Base-by-base conservation (phyloP, 2,329 filamentous ascomycete species). In the Aspergillus sclerotialis region DNA sequence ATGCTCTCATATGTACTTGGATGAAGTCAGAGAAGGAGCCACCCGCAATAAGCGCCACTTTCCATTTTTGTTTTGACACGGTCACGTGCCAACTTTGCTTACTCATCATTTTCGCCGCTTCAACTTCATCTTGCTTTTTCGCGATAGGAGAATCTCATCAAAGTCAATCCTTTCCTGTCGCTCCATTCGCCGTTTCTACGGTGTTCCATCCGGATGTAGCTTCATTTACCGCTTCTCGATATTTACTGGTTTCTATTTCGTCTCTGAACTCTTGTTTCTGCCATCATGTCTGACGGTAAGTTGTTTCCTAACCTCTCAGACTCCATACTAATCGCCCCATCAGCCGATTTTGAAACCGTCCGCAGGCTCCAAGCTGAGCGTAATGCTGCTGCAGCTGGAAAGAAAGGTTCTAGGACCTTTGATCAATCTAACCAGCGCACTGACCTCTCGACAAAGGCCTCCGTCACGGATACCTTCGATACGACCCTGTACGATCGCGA, bases 361-460 rank as follows among this genome's bases (percentile, higher is more conserved):
- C 81, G 81, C 67, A 83, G 81, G 72, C 82, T 90, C 60, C 88
- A 94, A 73, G 82, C 84, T 65, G 88, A 94, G 82, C 86, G 89
- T 62, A 94, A 94, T 66, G 82, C 83, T 61, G 73, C 77, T 53
- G 76, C 83, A 52, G 78, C 81, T 54, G 74, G 61, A 48, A 92
- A 86, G 72, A 89, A 89, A 71, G 81, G 83, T 67, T 83, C 81
- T 62, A 83, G 78, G 70, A 76, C 80, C 63, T 83, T 85, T 64
- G 85, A 92, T 68, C 72, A 77, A 46, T 77, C 80, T 55, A 81
- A 69, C 69, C 88, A 94, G 70, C 85, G 85, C 65, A 78, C 76
- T 71, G 83, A 92, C 72, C 73, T 73, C 58, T 85, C 84, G 51
- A 89, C 82, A 63, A 95, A 94, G 76, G 85, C 84, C 64, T 94